Evolutionary conservation across 257 asterid genomes (phyloP).

Genomic region (Coffea canephora): DNA sequence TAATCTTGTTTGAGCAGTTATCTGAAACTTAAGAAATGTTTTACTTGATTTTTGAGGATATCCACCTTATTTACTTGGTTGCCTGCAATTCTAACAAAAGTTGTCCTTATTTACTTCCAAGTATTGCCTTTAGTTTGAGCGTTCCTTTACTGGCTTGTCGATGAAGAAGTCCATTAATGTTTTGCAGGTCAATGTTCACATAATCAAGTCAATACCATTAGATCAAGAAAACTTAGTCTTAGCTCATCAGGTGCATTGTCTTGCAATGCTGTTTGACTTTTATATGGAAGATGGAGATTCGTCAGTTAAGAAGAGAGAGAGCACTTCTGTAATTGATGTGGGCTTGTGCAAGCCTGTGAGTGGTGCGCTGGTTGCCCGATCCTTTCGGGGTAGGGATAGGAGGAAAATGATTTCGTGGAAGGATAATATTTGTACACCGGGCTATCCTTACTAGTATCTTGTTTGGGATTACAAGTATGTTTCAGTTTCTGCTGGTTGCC

Average conservation of each 20-base stretch:
- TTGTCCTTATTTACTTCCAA: background rate
- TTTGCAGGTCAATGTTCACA: conserved; percentile 78
- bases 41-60: background rate
- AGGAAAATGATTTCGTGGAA: conserved; percentile 97
- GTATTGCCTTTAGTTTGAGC: background rate
- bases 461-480: background rate
- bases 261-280: conserved; percentile 90
- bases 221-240: conserved; percentile 59
- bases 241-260: conserved; percentile 80
- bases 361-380: conserved; percentile 62
- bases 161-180: conserved; percentile 17
- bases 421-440: conserved; percentile 56
- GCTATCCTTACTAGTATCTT: conserved; percentile 60
- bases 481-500: background rate
- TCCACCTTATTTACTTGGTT: background rate
- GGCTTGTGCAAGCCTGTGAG: conserved; percentile 77
- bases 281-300: conserved; percentile 50
- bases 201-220: conserved; percentile 52
- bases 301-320: conserved; percentile 42
- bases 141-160: background rate
- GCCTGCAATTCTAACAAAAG: background rate
- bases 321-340: conserved; percentile 63
- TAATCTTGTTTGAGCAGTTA: background rate
- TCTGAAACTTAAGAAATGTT: background rate
- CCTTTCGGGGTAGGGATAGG: conserved; percentile 86